Percentiles rank a stretch among this genome's conserved stretches.
Conservation (phyloP, 306 rosid genomes). For the Echinosophora koreensis region DNA sequence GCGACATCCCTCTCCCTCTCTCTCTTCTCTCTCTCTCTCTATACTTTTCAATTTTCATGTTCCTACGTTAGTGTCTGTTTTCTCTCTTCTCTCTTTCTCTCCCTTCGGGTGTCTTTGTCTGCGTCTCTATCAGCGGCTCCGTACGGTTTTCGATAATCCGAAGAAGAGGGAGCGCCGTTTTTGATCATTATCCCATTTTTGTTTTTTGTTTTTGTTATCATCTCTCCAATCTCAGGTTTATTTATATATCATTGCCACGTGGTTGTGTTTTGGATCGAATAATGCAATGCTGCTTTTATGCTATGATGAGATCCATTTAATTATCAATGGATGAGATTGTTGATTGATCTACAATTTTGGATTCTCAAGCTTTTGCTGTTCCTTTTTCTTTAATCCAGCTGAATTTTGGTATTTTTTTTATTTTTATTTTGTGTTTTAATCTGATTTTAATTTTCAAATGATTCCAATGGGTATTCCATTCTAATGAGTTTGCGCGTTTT, state of each 20-base stretch:
- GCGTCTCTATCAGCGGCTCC: slow-evolving; percentile 49
- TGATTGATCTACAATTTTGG: slow-evolving; percentile 39
- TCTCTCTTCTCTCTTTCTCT: slow-evolving; percentile 11
- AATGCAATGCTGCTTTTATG: background rate
- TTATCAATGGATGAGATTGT: slow-evolving; percentile 20
- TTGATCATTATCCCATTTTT: slow-evolving; percentile 49
- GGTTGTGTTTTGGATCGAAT: background rate
- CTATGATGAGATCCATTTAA: background rate
- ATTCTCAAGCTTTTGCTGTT: background rate
- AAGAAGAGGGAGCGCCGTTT: slow-evolving; percentile 45
- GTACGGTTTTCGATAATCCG: slow-evolving; percentile 52
- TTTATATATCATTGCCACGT: background rate
- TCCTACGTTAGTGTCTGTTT: background rate
- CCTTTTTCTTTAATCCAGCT: slow-evolving; percentile 17
- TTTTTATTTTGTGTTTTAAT: background rate
- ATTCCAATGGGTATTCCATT: background rate
- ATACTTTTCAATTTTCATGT: background rate
- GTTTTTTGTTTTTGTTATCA: background rate
- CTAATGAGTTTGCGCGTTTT: background rate
- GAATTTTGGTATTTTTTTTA: background rate
- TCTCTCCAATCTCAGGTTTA: slow-evolving; percentile 37
- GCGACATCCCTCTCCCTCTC: slow-evolving; percentile 50
- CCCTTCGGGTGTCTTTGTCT: background rate
- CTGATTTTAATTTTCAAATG: slow-evolving; percentile 3
- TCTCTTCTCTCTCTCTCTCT: slow-evolving; percentile 28